A percentile compares a stretch with the other conserved stretches of the same genome.
Conservation (phyloP, 140 eudicot species). For the Flaveria floridana region DNA sequence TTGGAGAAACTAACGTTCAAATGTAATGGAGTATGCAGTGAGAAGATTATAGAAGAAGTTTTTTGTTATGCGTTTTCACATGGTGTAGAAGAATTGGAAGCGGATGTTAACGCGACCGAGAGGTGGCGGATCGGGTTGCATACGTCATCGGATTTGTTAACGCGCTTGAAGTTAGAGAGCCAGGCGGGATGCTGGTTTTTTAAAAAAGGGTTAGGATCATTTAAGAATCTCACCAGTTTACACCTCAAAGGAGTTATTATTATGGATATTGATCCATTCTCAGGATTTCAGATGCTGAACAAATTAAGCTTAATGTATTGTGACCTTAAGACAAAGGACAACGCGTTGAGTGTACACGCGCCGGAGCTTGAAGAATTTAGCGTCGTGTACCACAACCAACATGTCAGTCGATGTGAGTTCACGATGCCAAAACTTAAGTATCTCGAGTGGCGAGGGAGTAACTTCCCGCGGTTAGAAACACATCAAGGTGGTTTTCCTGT, state of each 20-base stretch:
- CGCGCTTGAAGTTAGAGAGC: too few relatives aligned
- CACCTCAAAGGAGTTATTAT: neutral
- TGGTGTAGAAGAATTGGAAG: too few relatives aligned
- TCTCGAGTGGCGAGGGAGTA: neutral
- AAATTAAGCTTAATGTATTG: neutral
- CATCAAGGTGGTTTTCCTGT: neutral
- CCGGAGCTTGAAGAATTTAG: neutral
- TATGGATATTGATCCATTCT: neutral
- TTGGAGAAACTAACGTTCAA: too few relatives aligned
- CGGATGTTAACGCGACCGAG: too few relatives aligned
- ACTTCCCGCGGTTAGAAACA: too few relatives aligned
- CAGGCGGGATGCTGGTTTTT: neutral
- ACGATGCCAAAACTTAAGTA: neutral
- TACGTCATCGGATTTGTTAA: too few relatives aligned
- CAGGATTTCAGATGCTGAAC: neutral
- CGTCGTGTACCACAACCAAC: neutral
- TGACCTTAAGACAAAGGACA: neutral
- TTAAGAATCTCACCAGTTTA: constrained; percentile 7
- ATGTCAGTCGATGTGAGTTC: neutral
- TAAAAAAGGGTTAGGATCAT: neutral
- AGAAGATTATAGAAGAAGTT: neutral
- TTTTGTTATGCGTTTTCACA: neutral
- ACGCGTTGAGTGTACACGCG: neutral
- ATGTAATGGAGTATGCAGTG: neutral
- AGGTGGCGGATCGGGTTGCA: too few relatives aligned